Evolutionary conservation across 176 grass and related monocot species (phyloP).

Genomic region (Coix lacrymajobi): DNA sequence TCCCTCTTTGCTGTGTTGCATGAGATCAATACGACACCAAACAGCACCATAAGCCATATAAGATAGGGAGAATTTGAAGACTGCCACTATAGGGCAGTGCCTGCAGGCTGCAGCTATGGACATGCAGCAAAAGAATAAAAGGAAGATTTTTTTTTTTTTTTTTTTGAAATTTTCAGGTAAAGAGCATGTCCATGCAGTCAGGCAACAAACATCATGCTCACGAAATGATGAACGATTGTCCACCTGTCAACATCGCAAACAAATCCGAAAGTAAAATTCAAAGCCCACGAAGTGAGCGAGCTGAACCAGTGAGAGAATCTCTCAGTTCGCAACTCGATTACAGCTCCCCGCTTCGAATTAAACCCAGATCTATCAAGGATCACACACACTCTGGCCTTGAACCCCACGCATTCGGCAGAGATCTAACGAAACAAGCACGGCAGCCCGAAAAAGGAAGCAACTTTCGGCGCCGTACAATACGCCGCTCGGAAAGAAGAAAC

Average conservation of each 20-base stretch:
- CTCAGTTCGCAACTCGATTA: background rate
- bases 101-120: background rate
- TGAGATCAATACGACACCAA: constrained; percentile 23
- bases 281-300: background rate
- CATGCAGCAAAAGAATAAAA: background rate
- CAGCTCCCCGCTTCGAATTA: background rate
- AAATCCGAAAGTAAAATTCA: background rate
- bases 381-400: background rate
- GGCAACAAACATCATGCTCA: background rate
- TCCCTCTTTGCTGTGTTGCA: constrained; percentile 3
- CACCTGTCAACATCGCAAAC: background rate
- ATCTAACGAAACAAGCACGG: constrained; percentile 24
- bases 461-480: background rate
- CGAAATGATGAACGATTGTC: background rate
- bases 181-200: background rate
- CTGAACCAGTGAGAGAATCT: background rate
- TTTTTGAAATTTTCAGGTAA: background rate
- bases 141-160: too few species aligned
- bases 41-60: background rate
- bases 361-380: constrained; percentile 28
- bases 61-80: too few species aligned
- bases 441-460: constrained; percentile 21
- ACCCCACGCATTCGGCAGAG: constrained; percentile 10
- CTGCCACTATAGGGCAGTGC: too few species aligned
- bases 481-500: background rate